Evolutionary conservation across 768 basidiomycete genomes (phyloP), one percentile per base, ranked within the genome.

Genomic region (Tremella mesenterica): DNA sequence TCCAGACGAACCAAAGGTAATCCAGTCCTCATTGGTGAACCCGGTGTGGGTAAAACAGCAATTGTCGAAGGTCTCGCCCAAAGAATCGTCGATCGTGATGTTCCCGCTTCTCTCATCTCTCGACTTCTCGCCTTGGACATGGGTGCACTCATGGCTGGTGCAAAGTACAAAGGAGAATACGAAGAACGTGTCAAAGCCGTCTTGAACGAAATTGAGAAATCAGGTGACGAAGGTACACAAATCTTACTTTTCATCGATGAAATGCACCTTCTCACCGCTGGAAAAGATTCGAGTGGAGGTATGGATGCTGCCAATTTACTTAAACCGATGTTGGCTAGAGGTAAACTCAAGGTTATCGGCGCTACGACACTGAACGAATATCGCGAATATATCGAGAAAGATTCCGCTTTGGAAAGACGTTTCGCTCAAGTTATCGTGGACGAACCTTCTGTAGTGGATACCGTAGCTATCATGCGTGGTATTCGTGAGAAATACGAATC

Each of bases 171-270:
- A 69, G 93, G 85, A 45, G 90, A 96, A 75, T 99, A 91, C 73
- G 92, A 96, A 75, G 92, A 96, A 71, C 85, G 92, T 34, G 83
- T 96, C 75, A 96, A 95, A 72, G 76, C 84, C 10, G 88, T 96
- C 50, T 75, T 99, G 52, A 83, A 85, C 55, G 93, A 97, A 75
- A 84, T 96, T 57, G 92, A 96, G 73, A 91, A 92, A 74, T 81
- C 85, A 0, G 77, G 83, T 0, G 82, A 85, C 23, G 82, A 86
- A 41, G 84, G 86, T 36, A 79, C 80, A 4, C 82, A 83, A 16
- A 80, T 96, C 63, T 88, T 96, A 57, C 81, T 99, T 31, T 96
- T 96, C 79, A 83, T 97, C 60, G 92, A 99, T 63, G 93, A 96
- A 70, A 66, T 76, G 26, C 91, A 96, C 70, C 83, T 95, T 36